A percentile compares a stretch with the other conserved stretches of the same genome.
phyloP scores from a whole-genome alignment of 2,329 filamentous ascomycete genomes.

The Cladosporium sp. region DNA sequence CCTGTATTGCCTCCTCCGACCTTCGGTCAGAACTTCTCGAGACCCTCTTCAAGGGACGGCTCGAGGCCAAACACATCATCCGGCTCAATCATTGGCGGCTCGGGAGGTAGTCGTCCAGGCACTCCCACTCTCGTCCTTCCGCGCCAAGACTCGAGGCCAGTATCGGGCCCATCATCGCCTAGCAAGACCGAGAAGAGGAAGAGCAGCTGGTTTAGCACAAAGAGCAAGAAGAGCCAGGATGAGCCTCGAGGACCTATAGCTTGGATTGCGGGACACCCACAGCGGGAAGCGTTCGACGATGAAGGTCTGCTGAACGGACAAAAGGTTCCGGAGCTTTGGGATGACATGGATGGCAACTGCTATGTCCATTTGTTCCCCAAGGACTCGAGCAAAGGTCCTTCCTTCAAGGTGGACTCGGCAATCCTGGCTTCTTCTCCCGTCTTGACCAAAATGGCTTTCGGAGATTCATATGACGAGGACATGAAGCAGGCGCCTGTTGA shows the following conservation, averaged over 20 bases:
- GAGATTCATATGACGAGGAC: slow-evolving; percentile 42
- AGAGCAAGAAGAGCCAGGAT: slow-evolving; percentile 30
- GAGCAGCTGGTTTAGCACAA: slow-evolving; percentile 29
- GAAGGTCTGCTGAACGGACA: slow-evolving; percentile 47
- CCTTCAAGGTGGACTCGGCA: slow-evolving; percentile 58
- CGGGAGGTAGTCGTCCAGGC: slow-evolving; percentile 18
- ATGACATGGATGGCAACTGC: slow-evolving; percentile 55
- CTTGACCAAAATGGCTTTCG: slow-evolving; percentile 53
- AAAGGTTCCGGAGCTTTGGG: slow-evolving; percentile 58
- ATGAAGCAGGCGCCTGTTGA: slow-evolving; percentile 32
- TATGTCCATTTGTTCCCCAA: slow-evolving; percentile 60
- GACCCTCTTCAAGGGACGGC: slow-evolving; percentile 18
- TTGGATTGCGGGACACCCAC: slow-evolving; percentile 57
- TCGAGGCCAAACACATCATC: slow-evolving; percentile 20
- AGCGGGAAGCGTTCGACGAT: slow-evolving; percentile 54
- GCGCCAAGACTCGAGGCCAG: slow-evolving; percentile 13
- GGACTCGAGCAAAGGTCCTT: slow-evolving; percentile 52
- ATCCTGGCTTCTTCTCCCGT: slow-evolving; percentile 54
- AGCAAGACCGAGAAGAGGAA: slow-evolving; percentile 27
- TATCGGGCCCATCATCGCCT: not conserved
- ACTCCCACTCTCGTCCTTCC: slow-evolving; percentile 23
- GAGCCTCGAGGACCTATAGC: slow-evolving; percentile 41
- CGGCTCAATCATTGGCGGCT: slow-evolving; percentile 11
- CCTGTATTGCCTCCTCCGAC: slow-evolving; percentile 16
- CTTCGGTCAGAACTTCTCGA: slow-evolving; percentile 15